phyloP scores from a whole-genome alignment of 1,284 basidiomycete species.

The Ustilago vetiveriae region DNA sequence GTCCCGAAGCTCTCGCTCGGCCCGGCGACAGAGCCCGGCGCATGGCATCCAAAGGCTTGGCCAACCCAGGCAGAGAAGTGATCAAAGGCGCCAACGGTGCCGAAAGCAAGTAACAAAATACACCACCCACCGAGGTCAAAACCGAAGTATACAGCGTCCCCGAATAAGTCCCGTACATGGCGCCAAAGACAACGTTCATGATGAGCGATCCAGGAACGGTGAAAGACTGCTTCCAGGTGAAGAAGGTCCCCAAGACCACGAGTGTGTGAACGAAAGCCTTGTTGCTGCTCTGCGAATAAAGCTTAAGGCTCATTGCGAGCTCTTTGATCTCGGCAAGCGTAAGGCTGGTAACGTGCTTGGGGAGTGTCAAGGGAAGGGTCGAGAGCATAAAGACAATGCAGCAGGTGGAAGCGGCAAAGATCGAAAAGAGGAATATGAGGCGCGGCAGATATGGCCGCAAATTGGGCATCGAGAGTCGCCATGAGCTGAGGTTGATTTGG shows the following conservation, averaged over 20 bases:
- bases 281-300: conserved; percentile 51
- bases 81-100: conserved; percentile 56
- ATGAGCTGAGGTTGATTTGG: conserved; percentile 40
- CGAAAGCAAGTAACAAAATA: conserved; percentile 61
- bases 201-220: conserved; percentile 63
- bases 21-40: conserved; percentile 50
- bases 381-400: conserved; percentile 57
- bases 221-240: conserved; percentile 66
- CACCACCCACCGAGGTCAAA: conserved; percentile 62
- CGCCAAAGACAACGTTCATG: conserved; percentile 66
- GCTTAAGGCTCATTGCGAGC: conserved; percentile 53
- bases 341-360: conserved; percentile 60
- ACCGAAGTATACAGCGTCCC: conserved; percentile 62
- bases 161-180: conserved; percentile 63
- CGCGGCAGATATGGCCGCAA: conserved; percentile 56
- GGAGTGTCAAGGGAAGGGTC: conserved; percentile 61
- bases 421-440: conserved; percentile 45
- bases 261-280: conserved; percentile 57
- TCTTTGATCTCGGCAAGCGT: conserved; percentile 63
- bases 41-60: conserved; percentile 62
- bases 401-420: conserved; percentile 58
- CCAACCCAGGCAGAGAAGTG: conserved; percentile 53
- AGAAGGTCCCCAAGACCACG: conserved; percentile 58
- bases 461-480: conserved; percentile 40
- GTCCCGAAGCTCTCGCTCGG: conserved; percentile 29